Evolutionary conservation across 1,139 yeast species (phyloP).

Genomic region (Hansenula lynferdii): DNA sequence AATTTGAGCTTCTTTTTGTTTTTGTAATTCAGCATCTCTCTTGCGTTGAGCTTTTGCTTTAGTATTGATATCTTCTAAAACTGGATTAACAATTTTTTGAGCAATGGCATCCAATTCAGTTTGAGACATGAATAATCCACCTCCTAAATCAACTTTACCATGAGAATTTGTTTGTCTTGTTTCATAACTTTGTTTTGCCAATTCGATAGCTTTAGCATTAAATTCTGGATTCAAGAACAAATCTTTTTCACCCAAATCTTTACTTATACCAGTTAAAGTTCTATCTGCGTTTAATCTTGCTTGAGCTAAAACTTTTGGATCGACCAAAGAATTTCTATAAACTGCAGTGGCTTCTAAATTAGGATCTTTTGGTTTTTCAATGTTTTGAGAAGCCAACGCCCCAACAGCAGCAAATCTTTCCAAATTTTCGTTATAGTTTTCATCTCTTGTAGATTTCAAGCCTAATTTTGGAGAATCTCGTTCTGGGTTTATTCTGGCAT

Average conservation of each 20-base stretch:
- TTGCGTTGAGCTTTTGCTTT: conserved; percentile 73
- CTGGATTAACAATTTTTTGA: conserved; percentile 76
- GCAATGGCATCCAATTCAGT: conserved; percentile 81
- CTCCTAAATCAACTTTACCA: conserved; percentile 78
- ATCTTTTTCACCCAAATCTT: conserved; percentile 30
- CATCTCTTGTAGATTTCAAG: conserved; percentile 27
- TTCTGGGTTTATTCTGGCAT: conserved; percentile 42
- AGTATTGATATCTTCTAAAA: conserved; percentile 66
- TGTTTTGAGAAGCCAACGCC: conserved; percentile 32
- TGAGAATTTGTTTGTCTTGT: conserved; percentile 24
- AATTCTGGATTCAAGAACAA: conserved; percentile 31
- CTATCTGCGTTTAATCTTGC: conserved; percentile 58
- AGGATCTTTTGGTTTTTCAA: conserved; percentile 18
- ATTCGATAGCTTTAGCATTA: conserved; percentile 44
- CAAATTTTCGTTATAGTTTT: conserved; percentile 11
- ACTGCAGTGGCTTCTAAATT: conserved; percentile 18
- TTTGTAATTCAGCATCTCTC: conserved; percentile 49
- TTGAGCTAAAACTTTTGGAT: conserved; percentile 51
- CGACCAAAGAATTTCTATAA: conserved; percentile 36
- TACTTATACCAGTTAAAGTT: conserved; percentile 40
- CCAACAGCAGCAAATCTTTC: conserved; percentile 30
- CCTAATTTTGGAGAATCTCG: conserved; percentile 37
- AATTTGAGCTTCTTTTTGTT: conserved; percentile 16
- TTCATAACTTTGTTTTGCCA: conserved; percentile 54
- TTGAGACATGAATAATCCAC: conserved; percentile 76